Percentiles rank a stretch among this genome's conserved stretches.
phyloP scores from a whole-genome alignment of 306 rosid species.

The Astragalus membranaceus region DNA sequence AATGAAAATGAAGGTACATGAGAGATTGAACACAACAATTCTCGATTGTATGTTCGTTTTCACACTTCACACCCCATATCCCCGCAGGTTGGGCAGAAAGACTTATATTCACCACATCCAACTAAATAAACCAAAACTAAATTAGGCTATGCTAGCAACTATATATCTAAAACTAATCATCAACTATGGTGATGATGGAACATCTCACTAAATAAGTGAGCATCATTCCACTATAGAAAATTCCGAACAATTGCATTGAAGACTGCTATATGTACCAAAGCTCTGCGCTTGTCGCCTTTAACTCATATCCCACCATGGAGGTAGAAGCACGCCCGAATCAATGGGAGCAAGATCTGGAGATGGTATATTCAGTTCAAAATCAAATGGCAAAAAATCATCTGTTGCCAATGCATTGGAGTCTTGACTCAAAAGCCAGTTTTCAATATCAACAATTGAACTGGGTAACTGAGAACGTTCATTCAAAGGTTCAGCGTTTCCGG shows the following conservation, averaged over 20 bases:
- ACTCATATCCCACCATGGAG: conserved; percentile 13
- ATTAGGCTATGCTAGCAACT: conserved; percentile 5
- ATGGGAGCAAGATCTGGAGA: conserved; percentile 36
- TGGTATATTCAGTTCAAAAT: conserved; percentile 16
- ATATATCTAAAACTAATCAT: conserved; percentile 2
- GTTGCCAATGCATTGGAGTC: conserved; percentile 16
- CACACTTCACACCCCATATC: not conserved
- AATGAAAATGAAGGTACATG: not conserved
- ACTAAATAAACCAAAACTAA: conserved; percentile 7
- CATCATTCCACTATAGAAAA: conserved; percentile 20
- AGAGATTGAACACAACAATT: conserved; percentile 1
- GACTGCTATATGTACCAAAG: conserved; percentile 6
- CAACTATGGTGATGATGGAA: conserved; percentile 1
- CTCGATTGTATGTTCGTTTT: not conserved
- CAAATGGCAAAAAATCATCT: conserved; percentile 30
- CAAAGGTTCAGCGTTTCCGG: not conserved
- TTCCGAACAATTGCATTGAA: not conserved
- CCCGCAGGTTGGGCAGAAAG: not conserved
- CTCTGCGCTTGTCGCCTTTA: conserved; percentile 1
- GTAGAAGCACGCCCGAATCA: conserved; percentile 28
- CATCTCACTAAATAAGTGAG: conserved; percentile 17
- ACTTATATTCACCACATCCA: not conserved
- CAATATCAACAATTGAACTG: conserved; percentile 14
- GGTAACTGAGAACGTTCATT: not conserved
- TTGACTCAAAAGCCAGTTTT: conserved; percentile 36